Conservation (phyloP, 2,329 filamentous ascomycete genomes). For the Trichoderma sp. region DNA sequence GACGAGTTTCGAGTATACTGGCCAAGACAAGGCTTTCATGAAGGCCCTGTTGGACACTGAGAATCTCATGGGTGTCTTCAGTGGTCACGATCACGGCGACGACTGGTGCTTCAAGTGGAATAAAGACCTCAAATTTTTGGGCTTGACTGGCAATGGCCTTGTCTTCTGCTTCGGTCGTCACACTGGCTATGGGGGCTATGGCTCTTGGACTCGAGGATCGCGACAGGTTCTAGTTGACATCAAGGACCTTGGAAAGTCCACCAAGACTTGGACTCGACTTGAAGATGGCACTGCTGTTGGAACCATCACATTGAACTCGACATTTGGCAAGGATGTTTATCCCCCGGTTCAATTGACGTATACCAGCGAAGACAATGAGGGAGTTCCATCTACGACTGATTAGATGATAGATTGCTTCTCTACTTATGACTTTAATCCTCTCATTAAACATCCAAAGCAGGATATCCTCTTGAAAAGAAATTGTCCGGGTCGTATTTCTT, state of each 20-base stretch:
- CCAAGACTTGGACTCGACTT: background rate
- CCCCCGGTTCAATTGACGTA: background rate
- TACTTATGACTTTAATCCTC: background rate
- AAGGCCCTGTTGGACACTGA: background rate
- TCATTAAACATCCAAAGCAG: background rate
- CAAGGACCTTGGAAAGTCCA: background rate
- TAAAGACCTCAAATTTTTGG: background rate
- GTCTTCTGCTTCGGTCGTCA: background rate
- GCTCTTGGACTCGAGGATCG: background rate
- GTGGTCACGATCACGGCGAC: background rate
- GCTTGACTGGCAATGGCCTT: background rate
- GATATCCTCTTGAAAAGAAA: conserved; percentile 15
- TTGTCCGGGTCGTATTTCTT: conserved; percentile 6
- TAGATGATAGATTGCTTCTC: background rate
- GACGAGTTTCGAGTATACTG: background rate
- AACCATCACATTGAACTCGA: background rate
- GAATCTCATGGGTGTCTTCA: background rate
- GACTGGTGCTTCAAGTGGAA: background rate
- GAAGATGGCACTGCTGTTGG: background rate
- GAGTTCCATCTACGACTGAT: background rate
- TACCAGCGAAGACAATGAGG: background rate
- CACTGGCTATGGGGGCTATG: background rate
- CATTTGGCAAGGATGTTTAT: background rate
- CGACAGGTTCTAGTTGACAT: background rate
- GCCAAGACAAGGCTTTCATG: background rate